Percentiles rank a stretch among this genome's conserved stretches.
Conservation (phyloP, 1,284 basidiomycete genomes). For the Puccinia coronata region DNA sequence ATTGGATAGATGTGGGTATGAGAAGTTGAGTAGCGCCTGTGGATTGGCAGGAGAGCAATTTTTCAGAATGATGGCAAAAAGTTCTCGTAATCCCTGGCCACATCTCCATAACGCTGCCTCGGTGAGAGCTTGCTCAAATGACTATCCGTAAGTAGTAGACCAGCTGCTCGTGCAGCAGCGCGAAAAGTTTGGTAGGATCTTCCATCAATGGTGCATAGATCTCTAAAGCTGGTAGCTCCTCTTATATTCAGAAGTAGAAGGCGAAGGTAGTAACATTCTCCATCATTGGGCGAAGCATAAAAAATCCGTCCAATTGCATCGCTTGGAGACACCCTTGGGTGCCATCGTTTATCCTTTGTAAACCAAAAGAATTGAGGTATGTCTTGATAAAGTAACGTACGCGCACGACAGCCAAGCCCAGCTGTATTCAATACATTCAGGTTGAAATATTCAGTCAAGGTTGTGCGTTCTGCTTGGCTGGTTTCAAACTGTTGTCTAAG, state of each 20-base stretch:
- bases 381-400: not conserved
- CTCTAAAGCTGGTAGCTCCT: not conserved
- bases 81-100: too few species aligned
- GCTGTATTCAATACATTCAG: too few species aligned
- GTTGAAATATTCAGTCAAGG: too few species aligned
- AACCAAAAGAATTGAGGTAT: not conserved
- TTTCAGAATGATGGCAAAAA: too few species aligned
- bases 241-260: not conserved
- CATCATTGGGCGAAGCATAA: not conserved
- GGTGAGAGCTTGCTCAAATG: too few species aligned
- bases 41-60: too few species aligned
- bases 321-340: not conserved
- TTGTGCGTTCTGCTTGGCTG: too few species aligned
- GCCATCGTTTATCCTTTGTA: not conserved
- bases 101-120: too few species aligned
- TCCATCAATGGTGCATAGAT: not conserved
- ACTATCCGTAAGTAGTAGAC: not conserved
- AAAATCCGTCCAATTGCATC: not conserved
- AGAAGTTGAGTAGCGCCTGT: too few species aligned
- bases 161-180: not conserved
- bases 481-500: too few species aligned
- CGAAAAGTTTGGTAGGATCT: not conserved
- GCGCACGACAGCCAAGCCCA: too few species aligned
- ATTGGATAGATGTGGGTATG: too few species aligned
- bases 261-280: constrained; percentile 1